A percentile compares a stretch with the other conserved stretches of the same genome.
Evolutionary conservation across 2,329 filamentous ascomycete genomes (phyloP).

Genomic region (Xenosphaeropsis pyriputrescens): DNA sequence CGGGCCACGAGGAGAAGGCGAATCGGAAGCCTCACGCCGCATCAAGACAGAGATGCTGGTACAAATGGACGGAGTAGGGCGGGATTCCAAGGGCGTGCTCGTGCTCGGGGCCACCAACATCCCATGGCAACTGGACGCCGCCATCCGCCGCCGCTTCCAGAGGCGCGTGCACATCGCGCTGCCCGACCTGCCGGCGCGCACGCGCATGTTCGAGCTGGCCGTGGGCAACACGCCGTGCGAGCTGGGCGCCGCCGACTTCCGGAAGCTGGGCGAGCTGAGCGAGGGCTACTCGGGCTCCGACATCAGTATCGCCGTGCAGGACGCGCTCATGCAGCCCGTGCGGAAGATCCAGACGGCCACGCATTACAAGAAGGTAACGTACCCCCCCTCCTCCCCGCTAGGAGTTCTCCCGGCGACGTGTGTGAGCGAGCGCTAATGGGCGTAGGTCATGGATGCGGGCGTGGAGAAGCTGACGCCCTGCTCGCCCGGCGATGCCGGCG

Average conservation of each 20-base stretch:
- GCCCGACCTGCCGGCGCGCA: conserved; percentile 73
- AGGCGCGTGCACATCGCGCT: conserved; percentile 89
- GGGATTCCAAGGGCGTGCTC: conserved; percentile 84
- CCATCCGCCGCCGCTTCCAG: conserved; percentile 92
- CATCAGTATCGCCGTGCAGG: conserved; percentile 90
- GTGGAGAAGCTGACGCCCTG: conserved; percentile 68
- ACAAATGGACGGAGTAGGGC: conserved; percentile 98
- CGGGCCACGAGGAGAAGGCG: conserved; percentile 82
- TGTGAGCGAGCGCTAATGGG: too few relatives aligned
- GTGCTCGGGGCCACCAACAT: conserved; percentile 97
- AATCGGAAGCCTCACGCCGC: conserved; percentile 89
- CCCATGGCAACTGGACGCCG: conserved; percentile 93
- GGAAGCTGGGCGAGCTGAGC: conserved; percentile 63
- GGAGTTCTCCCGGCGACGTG: too few relatives aligned
- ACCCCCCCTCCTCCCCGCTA: not conserved
- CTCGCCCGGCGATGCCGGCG: conserved; percentile 76
- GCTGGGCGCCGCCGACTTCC: conserved; percentile 63
- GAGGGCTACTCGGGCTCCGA: conserved; percentile 95
- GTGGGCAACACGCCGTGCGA: conserved; percentile 89
- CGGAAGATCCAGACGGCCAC: conserved; percentile 94
- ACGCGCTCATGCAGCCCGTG: conserved; percentile 93
- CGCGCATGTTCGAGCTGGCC: conserved; percentile 82
- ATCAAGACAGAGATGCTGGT: conserved; percentile 98
- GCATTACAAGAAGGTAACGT: conserved; percentile 80
- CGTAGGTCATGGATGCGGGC: conserved; percentile 55